phyloP scores from a whole-genome alignment of 2,329 filamentous ascomycete genomes.

The Ampelomyces quisqualis region DNA sequence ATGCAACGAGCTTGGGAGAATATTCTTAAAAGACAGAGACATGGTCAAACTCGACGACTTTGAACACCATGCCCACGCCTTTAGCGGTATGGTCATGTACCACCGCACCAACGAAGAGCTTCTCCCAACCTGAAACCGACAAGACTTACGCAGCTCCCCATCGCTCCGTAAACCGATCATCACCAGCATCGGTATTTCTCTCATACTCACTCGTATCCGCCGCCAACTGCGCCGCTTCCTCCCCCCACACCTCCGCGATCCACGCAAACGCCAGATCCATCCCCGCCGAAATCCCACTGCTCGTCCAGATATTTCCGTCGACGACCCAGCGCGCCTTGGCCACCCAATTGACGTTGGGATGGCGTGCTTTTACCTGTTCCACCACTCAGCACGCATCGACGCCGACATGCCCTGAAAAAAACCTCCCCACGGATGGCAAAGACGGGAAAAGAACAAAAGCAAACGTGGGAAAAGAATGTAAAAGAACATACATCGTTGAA shows the following conservation, averaged over 20 bases:
- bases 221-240: conserved; percentile 51
- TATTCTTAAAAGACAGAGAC: conserved; percentile 22
- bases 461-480: too few species aligned
- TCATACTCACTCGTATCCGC: conserved; percentile 60
- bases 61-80: conserved; percentile 32
- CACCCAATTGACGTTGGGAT: conserved; percentile 61
- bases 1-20: conserved; percentile 32
- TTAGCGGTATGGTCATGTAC: conserved; percentile 40
- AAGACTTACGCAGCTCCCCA: conserved; percentile 27
- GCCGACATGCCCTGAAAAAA: too few species aligned
- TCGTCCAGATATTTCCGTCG: conserved; percentile 67
- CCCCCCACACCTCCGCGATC: conserved; percentile 56
- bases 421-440: too few species aligned
- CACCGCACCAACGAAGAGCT: not conserved
- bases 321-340: conserved; percentile 62
- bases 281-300: conserved; percentile 63
- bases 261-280: conserved; percentile 63
- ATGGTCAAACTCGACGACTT: conserved; percentile 26
- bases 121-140: not conserved
- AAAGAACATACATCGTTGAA: conserved; percentile 49
- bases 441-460: not conserved
- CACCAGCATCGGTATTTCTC: conserved; percentile 51
- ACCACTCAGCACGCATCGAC: conserved; percentile 2
- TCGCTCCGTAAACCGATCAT: conserved; percentile 58
- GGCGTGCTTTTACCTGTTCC: conserved; percentile 47